Evolutionary conservation across 768 basidiomycete species (phyloP), one percentile per base, ranked within the genome.

Genomic region (Hydnomerulius pinastri): DNA sequence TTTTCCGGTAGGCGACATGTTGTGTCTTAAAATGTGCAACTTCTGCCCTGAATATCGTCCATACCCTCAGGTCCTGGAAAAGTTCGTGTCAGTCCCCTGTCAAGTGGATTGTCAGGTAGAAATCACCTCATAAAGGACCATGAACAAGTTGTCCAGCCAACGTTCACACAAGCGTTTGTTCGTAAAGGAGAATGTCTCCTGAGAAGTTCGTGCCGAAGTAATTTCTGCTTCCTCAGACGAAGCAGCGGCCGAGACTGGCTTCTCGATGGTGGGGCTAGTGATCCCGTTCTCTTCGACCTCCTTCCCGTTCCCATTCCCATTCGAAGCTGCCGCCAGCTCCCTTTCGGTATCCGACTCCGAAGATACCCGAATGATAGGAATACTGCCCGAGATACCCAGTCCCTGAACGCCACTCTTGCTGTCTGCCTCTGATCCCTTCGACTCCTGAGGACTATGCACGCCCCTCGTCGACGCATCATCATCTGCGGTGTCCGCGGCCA

Each of bases 11-110:
- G 0, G 95, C 94, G 50, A 98, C 90, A 56, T 97, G 95, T 67
- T 98, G 96, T 3, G 93, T 95, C 66, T 97, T 98, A 81, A 97
- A 99, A 66, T 99, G 97, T 0, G 95, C 94, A 10, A 98, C 90
- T 65, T 98, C 97, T 2, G 97, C 96, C 20, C 97, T 82, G 83
- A 96, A 99, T 62, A 99, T 98, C 1, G 97, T 99, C 88, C 96
- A 98, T 4, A 99, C 90, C 13, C 97, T 85, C 32, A 99, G 76
- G 67, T 99, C 97, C 92, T 95, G 54, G 6, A 35, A 2, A 24
- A 20, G 35, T 12, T 13, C 24, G 10, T n/a, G 13, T 47, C 25
- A 49, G 41, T 20, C 15, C 25, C 43, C 25, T 20, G 20, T 4
- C 6, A 33, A 8, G 2, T 3, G 7, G 2, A 13, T n/a, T 11